Base-by-base conservation (phyloP, 495 filamentous ascomycete genomes). In the Penicillium robsamsonii region DNA sequence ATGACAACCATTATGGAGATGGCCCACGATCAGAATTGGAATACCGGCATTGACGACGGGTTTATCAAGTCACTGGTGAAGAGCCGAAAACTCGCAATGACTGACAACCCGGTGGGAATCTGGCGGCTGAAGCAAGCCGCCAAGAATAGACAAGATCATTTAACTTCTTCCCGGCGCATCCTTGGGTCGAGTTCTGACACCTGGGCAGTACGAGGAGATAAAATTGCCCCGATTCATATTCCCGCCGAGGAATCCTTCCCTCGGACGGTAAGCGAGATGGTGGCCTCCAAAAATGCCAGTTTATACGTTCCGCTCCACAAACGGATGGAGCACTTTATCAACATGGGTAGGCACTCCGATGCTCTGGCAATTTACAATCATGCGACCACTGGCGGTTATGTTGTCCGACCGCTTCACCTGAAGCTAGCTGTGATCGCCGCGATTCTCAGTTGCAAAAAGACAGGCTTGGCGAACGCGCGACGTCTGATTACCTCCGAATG, bases 101-200 rank as follows among this genome's bases (percentile, higher is more conserved):
- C 70, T 46, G 53, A 65, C 1, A 60, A 66, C 4, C 76, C 74
- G 0, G 68, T 74, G 17, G 73, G 76, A 12, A 63, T 72, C 46
- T 79, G 75, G 74, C 69, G 72, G 18, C 74, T 77, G 76, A 55
- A 77, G 13, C 72, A 75, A 44, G 70, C 75, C 5, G 73, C 76
- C 6, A 73, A 70, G 38, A 53, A 64, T 8, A 60, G 70, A 50
- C 59, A 72, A 45, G 59, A 61, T n/a, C 59, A 69, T 53, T 61
- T 67, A 7, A 53, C 74, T 46, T 52, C 59, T 37, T 73, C 70
- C n/a, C 66, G 65, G 46, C 69, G 69, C n/a, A 62, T 79, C 29
- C 54, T 77, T 37, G 76, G 76, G 9, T 59, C 54, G 38, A 54
- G 58, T 29, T 52, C 54, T 7, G 59, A 59, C 12, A 55, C 38